Evolutionary conservation across 73 alveolate species (phyloP), one percentile per base, ranked within the genome.

Genomic region (Paramecium sonneborni): DNA sequence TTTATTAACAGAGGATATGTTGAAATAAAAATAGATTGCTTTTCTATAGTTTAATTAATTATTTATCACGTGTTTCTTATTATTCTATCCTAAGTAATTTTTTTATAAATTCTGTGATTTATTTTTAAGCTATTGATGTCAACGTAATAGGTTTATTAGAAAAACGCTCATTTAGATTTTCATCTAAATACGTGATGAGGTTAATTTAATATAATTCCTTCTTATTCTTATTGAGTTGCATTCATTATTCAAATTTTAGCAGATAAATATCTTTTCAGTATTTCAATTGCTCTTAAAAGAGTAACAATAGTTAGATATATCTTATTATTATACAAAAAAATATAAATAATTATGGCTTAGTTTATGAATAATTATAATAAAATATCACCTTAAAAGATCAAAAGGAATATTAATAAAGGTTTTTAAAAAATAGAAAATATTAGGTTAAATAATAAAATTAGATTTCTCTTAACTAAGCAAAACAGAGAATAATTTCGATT

Each of bases 101-200:
- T 62, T 30, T 30, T 5, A 62, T 62, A 62, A 11, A 26, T 11
- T 62, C 39, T 14, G 21, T 62, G 15, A 62, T 7, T 62, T 11
- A 23, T 26, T 32, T 2, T 62, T 62, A 62, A 21, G 84, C 20
- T 10, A 23, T 15, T 26, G 8, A 28, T 23, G 34, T 30, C 9
- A 62, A 62, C 10, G 2, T 62, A 14, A 30, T 26, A 14, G 39
- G 14, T 28, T 62, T 62, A 26, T 62, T 62, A 14, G 44, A 26
- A 32, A 30, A 62, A 11, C 20, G 18, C 24, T 26, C 48, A 24
- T 26, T 62, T 0, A 30, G 20, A 32, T 62, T 62, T 12, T 62
- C 84, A 26, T 62, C 84, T 5, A 62, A 62, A 21, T 62, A 62
- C 24, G 24, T 62, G 84, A 62, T 62, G 84, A 12, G 84, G 84